Evolutionary conservation across 345 rosid genomes (phyloP).

Genomic region (Durio zibethinus): DNA sequence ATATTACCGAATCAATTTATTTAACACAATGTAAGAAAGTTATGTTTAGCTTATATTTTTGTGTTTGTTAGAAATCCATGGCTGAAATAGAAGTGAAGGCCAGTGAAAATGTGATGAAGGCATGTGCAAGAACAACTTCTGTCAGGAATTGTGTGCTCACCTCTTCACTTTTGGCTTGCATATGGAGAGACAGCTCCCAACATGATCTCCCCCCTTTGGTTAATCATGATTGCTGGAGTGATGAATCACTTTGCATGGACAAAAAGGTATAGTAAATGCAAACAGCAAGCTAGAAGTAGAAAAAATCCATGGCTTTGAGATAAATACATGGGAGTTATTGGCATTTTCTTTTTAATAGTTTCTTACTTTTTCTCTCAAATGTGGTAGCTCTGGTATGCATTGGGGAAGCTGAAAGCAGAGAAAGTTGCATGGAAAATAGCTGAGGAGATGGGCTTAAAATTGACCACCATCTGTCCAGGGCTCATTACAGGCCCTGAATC

Average conservation of each 20-base stretch:
- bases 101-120: slow-evolving; percentile 68
- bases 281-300: neutral
- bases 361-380: neutral
- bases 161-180: slow-evolving; percentile 72
- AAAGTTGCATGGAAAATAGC: slow-evolving; percentile 36
- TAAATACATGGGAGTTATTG: neutral
- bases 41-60: neutral
- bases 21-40: neutral
- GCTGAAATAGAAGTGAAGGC: slow-evolving; percentile 68
- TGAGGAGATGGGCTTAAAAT: slow-evolving; percentile 17
- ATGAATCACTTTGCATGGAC: slow-evolving; percentile 59
- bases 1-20: neutral
- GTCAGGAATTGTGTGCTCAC: slow-evolving; percentile 78
- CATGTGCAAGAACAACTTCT: slow-evolving; percentile 69
- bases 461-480: slow-evolving; percentile 49
- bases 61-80: slow-evolving; percentile 49
- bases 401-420: slow-evolving; percentile 93
- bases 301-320: neutral
- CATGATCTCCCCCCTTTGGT: slow-evolving; percentile 38
- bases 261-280: slow-evolving; percentile 48
- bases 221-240: slow-evolving; percentile 75
- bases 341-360: neutral
- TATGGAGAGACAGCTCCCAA: slow-evolving; percentile 48
- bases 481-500: slow-evolving; percentile 57
- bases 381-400: slow-evolving; percentile 20